Evolutionary conservation across 2,329 filamentous ascomycete species (phyloP), one percentile per base, ranked within the genome.

Genomic region (Colletotrichum abscissum): DNA sequence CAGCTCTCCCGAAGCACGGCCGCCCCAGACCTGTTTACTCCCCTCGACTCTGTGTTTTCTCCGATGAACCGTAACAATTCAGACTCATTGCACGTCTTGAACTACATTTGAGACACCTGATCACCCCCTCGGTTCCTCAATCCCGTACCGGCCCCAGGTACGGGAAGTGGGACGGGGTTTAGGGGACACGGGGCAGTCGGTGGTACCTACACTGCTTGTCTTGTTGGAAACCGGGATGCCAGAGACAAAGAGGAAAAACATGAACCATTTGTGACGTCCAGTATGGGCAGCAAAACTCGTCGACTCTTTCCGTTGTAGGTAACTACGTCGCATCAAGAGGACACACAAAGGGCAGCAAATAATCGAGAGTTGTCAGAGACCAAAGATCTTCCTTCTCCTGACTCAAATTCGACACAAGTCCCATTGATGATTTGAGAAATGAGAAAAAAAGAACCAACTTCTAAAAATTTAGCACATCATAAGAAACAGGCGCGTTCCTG

Each of bases 51-150:
- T 46, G 16, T 46, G 16, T 46, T 46, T 46, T n/a, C 19, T n/a
- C 19, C 42, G 42, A 46, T 46, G 16, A 46, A 46, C 19, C 42
- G 42, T 33, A 46, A 63, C 60, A n/a, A 8, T 63, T 33, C n/a
- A 54, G 60, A 63, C 26, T 63, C 60, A 30, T 52, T 63, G 60
- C 60, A 11, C 60, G 60, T 63, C 60, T 63, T 63, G 42, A 26
- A 6, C 60, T 22, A 26, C 49, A 46, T 26, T 22, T 54, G 60
- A 63, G 60, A 63, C 60, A 63, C 28, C 49, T 63, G 46, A 63
- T 63, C 60, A 30, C 9, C 60, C 60, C 28, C 19, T 46, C 42
- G 42, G 42, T n/a, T 46, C 19, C 7, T n/a, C 19, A 4, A n/a
- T 46, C 3, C 42, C 42, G 19, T 46, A 46, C 16, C 16, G 19